Conservation (phyloP, 1,284 basidiomycete species). For the Rhodotorula sp. region DNA sequence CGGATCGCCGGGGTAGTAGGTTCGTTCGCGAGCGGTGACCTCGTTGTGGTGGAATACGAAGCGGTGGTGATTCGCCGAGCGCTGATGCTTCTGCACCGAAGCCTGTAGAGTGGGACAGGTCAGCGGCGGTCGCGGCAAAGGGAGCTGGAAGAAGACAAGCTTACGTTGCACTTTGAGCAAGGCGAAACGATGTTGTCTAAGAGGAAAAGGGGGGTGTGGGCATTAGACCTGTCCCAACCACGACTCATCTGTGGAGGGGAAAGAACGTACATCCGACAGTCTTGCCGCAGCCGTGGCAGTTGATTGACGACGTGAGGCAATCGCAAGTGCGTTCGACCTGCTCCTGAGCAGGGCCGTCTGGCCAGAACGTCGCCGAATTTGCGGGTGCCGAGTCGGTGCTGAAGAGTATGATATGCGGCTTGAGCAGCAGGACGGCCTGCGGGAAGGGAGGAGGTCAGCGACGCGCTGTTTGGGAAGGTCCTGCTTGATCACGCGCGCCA, state of each 20-base stretch:
- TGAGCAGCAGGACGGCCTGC: slow-evolving; percentile 75
- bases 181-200: slow-evolving; percentile 31
- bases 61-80: slow-evolving; percentile 71
- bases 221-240: neutral
- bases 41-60: slow-evolving; percentile 82
- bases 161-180: slow-evolving; percentile 64
- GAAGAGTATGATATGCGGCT: slow-evolving; percentile 76
- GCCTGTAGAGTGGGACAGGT: slow-evolving; percentile 45
- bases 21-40: slow-evolving; percentile 66
- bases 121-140: neutral
- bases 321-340: slow-evolving; percentile 61
- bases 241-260: slow-evolving; percentile 56
- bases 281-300: slow-evolving; percentile 74
- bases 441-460: neutral
- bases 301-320: slow-evolving; percentile 69
- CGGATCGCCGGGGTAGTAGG: slow-evolving; percentile 66
- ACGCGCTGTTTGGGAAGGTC: neutral
- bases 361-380: slow-evolving; percentile 59
- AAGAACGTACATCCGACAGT: slow-evolving; percentile 74
- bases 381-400: slow-evolving; percentile 76
- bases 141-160: slow-evolving; percentile 40
- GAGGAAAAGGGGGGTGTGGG: slow-evolving; percentile 50
- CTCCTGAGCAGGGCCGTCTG: slow-evolving; percentile 51
- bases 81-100: slow-evolving; percentile 52
- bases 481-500: neutral